phyloP scores from a whole-genome alignment of 2,329 filamentous ascomycete species.

The Aspergillus tanneri region DNA sequence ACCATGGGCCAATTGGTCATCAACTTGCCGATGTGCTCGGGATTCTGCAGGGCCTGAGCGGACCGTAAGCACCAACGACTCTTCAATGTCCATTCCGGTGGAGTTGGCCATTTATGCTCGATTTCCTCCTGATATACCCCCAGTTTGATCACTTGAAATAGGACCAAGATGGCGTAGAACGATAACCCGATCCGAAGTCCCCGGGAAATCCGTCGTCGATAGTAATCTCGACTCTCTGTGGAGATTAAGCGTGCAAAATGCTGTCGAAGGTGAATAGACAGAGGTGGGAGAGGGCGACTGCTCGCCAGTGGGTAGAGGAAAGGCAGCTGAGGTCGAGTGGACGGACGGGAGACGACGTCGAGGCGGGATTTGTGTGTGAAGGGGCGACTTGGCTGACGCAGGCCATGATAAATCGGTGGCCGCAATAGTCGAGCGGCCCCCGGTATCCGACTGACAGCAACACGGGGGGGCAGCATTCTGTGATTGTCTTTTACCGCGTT shows the following conservation, averaged over 20 bases:
- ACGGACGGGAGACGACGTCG: constrained; percentile 51
- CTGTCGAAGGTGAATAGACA: constrained; percentile 54
- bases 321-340: constrained; percentile 60
- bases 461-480: constrained; percentile 36
- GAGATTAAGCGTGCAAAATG: constrained; percentile 70
- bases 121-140: constrained; percentile 71
- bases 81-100: constrained; percentile 74
- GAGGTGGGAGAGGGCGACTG: constrained; percentile 46
- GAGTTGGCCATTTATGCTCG: constrained; percentile 76
- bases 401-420: constrained; percentile 29
- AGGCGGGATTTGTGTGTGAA: constrained; percentile 60
- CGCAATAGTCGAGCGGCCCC: constrained; percentile 37
- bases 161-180: constrained; percentile 65
- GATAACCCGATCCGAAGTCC: constrained; percentile 69
- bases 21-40: constrained; percentile 53
- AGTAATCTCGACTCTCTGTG: constrained; percentile 61
- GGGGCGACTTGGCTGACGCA: constrained; percentile 40
- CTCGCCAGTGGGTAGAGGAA: constrained; percentile 62
- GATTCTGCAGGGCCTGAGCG: constrained; percentile 60
- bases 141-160: constrained; percentile 61
- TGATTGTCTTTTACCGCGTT: constrained; percentile 12
- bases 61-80: constrained; percentile 68
- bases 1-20: constrained; percentile 69
- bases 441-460: constrained; percentile 42
- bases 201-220: constrained; percentile 55